Conservation (phyloP, 2,329 filamentous ascomycete species). For the Claviceps africana region DNA sequence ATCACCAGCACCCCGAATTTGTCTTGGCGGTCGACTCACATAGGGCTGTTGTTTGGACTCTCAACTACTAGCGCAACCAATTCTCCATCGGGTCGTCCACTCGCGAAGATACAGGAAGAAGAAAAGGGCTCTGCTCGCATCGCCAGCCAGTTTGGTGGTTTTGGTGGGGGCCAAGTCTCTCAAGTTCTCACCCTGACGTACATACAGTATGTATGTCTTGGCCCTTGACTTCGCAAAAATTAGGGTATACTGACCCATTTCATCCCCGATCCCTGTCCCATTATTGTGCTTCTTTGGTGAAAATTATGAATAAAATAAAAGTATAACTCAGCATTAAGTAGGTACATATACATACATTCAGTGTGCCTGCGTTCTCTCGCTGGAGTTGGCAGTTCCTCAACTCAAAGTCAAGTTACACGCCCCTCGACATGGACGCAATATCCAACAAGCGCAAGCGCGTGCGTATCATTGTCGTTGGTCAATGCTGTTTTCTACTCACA, state of each 20-base stretch:
- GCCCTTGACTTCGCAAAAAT: background rate
- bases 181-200: background rate
- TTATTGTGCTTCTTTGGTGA: constrained; percentile 5
- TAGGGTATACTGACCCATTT: background rate
- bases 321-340: constrained; percentile 23
- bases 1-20: constrained; percentile 1
- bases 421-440: background rate
- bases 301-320: too few relatives aligned
- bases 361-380: constrained; percentile 15
- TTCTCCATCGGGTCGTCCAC: background rate
- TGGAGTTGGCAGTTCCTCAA: constrained; percentile 1
- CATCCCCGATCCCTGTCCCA: background rate
- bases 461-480: constrained; percentile 2
- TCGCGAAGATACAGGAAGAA: background rate
- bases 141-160: too few relatives aligned
- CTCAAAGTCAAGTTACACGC: background rate
- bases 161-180: too few relatives aligned
- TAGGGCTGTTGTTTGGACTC: background rate
- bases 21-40: background rate
- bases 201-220: background rate
- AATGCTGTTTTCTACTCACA: constrained; percentile 10
- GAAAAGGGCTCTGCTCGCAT: background rate
- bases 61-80: constrained; percentile 19
- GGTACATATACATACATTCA: constrained; percentile 13
- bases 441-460: constrained; percentile 2